Percentiles rank a stretch among this genome's conserved stretches.
These are phyloP conservation scores for Phycomyces nitens DNA, from an alignment of 192 early-diverging fungal species.

Conservation along the genomic window DNA sequence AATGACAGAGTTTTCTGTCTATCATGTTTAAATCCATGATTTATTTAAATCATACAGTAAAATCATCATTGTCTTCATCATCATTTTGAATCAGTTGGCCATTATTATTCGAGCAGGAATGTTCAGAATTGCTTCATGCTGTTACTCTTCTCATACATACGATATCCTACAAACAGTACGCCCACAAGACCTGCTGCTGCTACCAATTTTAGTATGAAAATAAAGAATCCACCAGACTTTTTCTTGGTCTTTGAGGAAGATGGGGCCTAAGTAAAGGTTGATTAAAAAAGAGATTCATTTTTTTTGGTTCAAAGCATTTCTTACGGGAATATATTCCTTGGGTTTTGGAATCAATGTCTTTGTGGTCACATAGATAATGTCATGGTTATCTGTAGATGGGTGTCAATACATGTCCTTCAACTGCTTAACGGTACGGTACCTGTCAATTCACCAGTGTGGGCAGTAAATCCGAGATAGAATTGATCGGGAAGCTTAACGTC, in stretches of 20 bases:
- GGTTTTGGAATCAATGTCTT: slow-evolving; percentile 18
- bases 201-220: slow-evolving; percentile 26
- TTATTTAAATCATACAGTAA: too few relatives aligned
- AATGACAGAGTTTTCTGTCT: slow-evolving; percentile 3
- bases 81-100: too few relatives aligned
- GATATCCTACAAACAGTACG: slow-evolving; percentile 28
- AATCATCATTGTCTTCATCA: too few relatives aligned
- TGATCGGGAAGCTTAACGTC: slow-evolving; percentile 76
- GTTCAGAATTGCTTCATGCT: slow-evolving; percentile 29
- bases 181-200: slow-evolving; percentile 29
- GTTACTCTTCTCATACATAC: slow-evolving; percentile 26
- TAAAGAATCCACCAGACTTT: slow-evolving; percentile 20
- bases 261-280: neutral
- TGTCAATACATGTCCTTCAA: too few relatives aligned
- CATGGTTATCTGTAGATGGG: slow-evolving; percentile 32
- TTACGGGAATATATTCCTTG: slow-evolving; percentile 19
- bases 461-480: slow-evolving; percentile 88
- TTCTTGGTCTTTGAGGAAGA: neutral
- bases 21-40: neutral
- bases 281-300: neutral
- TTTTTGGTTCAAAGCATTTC: neutral
- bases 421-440: slow-evolving; percentile 45
- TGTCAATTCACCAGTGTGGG: slow-evolving; percentile 86
- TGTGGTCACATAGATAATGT: slow-evolving; percentile 48
- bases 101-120: too few relatives aligned